Conservation (phyloP, 139 green algal species). For the Eudorina sp. region DNA sequence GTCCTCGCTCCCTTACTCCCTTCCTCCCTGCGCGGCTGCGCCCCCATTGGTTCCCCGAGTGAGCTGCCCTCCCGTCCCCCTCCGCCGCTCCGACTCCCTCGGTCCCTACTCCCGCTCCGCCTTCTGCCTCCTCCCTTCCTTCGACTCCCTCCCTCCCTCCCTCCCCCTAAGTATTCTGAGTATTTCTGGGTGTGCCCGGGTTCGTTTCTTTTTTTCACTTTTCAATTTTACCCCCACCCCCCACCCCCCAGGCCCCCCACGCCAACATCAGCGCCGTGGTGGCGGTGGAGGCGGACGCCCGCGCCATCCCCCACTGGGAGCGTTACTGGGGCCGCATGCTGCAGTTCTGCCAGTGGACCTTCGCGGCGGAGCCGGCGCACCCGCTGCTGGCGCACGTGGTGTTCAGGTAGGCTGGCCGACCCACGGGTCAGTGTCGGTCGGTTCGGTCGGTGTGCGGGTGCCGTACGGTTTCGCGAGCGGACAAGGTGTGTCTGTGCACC, state of each 20-base stretch:
- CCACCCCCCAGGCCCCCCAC: background rate
- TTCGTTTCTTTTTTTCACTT: too few relatives aligned
- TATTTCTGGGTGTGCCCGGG: too few relatives aligned
- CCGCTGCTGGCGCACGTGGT: constrained; percentile 43
- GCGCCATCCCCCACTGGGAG: constrained; percentile 20
- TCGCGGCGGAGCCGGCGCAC: constrained; percentile 46
- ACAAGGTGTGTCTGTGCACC: too few relatives aligned
- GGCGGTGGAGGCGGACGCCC: constrained; percentile 44
- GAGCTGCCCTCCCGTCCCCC: too few relatives aligned
- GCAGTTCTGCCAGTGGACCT: constrained; percentile 53
- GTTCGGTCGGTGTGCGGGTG: too few relatives aligned
- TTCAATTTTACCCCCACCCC: background rate
- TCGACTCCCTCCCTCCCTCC: background rate
- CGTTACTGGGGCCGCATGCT: constrained; percentile 47
- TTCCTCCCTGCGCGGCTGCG: too few relatives aligned
- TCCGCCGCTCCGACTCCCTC: background rate
- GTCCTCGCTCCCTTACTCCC: too few relatives aligned
- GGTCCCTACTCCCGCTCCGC: background rate
- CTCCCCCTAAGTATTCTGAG: too few relatives aligned
- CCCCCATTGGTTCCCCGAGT: too few relatives aligned
- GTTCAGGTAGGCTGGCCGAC: constrained; percentile 41
- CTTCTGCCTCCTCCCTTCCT: background rate
- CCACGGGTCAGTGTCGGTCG: too few relatives aligned
- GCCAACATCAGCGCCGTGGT: constrained; percentile 43
- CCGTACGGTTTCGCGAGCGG: too few relatives aligned